Percentiles rank a stretch among this genome's conserved stretches.
phyloP scores from a whole-genome alignment of 768 basidiomycete species.

The Russula dissimulans region DNA sequence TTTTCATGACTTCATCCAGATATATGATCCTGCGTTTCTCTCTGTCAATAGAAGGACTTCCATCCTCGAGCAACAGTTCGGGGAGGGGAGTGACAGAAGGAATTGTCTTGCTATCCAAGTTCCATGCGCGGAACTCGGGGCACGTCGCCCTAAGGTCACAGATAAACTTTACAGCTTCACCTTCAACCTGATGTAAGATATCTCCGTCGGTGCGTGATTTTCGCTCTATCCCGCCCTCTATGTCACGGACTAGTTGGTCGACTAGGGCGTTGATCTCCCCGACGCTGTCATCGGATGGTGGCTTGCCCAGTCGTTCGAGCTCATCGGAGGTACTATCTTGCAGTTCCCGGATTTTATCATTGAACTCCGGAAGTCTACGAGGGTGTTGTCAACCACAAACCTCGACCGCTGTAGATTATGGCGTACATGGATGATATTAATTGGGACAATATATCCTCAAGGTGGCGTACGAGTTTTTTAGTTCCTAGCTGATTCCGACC shows the following conservation, averaged over 20 bases:
- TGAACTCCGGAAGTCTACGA: slow-evolving; percentile 48
- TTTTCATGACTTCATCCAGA: slow-evolving; percentile 4
- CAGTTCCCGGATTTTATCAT: slow-evolving; percentile 38
- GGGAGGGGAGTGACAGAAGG: not conserved
- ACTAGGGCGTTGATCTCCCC: slow-evolving; percentile 42
- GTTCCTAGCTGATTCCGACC: not conserved
- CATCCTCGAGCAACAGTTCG: slow-evolving; percentile 1
- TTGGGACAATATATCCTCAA: slow-evolving; percentile 2
- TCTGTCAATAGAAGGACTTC: not conserved
- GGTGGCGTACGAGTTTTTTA: not conserved
- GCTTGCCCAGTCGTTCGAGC: slow-evolving; percentile 32
- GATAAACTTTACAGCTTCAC: not conserved
- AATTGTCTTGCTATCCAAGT: not conserved
- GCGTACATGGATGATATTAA: not conserved
- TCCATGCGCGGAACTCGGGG: slow-evolving; percentile 16
- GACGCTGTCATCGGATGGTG: slow-evolving; percentile 44
- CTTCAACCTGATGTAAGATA: slow-evolving; percentile 2
- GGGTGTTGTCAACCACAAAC: not conserved
- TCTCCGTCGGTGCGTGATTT: slow-evolving; percentile 29
- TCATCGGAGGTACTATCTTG: slow-evolving; percentile 27
- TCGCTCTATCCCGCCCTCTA: slow-evolving; percentile 39
- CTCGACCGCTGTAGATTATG: not conserved
- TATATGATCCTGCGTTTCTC: not conserved
- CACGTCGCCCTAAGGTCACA: slow-evolving; percentile 4
- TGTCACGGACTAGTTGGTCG: slow-evolving; percentile 35